Conservation (phyloP, 1,139 yeast species). For the Diutina siamensis region DNA sequence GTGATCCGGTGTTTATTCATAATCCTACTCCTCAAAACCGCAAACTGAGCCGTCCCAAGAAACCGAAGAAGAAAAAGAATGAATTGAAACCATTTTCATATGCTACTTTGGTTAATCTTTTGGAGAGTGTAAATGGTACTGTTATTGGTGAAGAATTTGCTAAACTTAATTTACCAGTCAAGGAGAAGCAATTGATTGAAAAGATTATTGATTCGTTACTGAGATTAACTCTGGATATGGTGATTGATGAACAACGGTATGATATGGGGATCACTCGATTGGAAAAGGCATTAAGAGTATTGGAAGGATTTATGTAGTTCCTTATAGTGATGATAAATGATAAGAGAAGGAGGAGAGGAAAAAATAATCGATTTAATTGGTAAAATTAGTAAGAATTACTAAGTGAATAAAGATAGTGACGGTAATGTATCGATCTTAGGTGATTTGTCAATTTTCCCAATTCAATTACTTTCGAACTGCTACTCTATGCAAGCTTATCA, state of each 20-base stretch:
- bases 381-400: too few relatives aligned
- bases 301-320: conserved; percentile 55
- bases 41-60: background rate
- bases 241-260: conserved; percentile 66
- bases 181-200: conserved; percentile 72
- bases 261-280: conserved; percentile 72
- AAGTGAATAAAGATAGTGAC: too few relatives aligned
- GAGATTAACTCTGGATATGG: conserved; percentile 81
- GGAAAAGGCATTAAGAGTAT: conserved; percentile 68
- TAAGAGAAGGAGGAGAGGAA: background rate
- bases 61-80: background rate
- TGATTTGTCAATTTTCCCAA: too few relatives aligned
- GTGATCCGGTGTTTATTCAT: conserved; percentile 5
- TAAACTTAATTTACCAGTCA: conserved; percentile 58
- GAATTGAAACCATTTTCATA: conserved; percentile 27
- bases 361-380: too few relatives aligned
- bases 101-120: conserved; percentile 43
- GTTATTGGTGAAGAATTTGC: conserved; percentile 62
- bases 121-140: conserved; percentile 55
- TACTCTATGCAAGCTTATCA: too few relatives aligned
- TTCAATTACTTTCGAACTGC: too few relatives aligned
- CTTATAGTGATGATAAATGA: background rate
- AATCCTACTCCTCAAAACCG: background rate
- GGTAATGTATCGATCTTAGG: too few relatives aligned
- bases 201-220: conserved; percentile 78